These are phyloP conservation scores for Clathrus columnatus DNA, from an alignment of 768 basidiomycete genomes.

Conservation along the genomic window DNA sequence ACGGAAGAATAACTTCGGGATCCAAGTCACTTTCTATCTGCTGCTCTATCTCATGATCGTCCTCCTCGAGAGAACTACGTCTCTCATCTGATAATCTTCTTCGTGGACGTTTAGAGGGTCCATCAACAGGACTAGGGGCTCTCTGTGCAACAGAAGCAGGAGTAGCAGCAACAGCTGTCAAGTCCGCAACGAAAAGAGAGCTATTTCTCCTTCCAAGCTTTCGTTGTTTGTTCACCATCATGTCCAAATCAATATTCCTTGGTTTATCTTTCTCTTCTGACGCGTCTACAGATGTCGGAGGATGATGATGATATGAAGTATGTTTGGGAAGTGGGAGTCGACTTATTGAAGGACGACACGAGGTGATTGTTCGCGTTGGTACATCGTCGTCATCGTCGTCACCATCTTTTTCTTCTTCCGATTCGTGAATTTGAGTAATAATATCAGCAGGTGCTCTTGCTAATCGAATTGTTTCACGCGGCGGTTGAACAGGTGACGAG, in stretches of 20 bases:
- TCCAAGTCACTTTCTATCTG: neutral
- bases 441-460: neutral
- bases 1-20: neutral
- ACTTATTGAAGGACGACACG: conserved; percentile 38
- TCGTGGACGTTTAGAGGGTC: neutral
- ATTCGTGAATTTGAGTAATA: conserved; percentile 50
- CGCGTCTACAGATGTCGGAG: conserved; percentile 23
- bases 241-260: conserved; percentile 9
- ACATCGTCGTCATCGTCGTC: conserved; percentile 30
- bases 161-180: neutral
- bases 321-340: conserved; percentile 41
- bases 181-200: conserved; percentile 11
- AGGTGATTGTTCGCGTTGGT: conserved; percentile 30
- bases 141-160: too few relatives aligned
- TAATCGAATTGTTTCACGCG: conserved; percentile 44
- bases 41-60: conserved; percentile 3
- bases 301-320: conserved; percentile 31
- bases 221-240: conserved; percentile 34
- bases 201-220: conserved; percentile 26
- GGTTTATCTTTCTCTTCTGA: conserved; percentile 14
- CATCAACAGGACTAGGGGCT: conserved; percentile 1
- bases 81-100: neutral
- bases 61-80: neutral
- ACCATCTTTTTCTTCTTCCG: conserved; percentile 32
- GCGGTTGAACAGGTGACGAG: conserved; percentile 57